Evolutionary conservation across 2,329 filamentous ascomycete genomes (phyloP).

Genomic region (Scedosporium dehoogii): DNA sequence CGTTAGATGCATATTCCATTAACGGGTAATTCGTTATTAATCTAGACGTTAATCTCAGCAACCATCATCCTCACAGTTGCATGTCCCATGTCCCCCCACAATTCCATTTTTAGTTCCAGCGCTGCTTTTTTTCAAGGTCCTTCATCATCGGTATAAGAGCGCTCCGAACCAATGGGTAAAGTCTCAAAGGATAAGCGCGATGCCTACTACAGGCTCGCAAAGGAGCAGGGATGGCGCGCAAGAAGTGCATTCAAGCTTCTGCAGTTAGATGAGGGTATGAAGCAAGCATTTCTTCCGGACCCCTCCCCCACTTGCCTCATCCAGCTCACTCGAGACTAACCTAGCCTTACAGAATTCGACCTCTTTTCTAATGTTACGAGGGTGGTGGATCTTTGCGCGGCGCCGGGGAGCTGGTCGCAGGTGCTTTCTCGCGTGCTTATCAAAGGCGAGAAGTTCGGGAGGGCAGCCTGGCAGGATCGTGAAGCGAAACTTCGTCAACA

Average conservation of each 20-base stretch:
- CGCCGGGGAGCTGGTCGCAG: constrained; percentile 94
- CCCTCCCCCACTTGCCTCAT: constrained; percentile 7
- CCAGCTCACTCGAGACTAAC: not conserved
- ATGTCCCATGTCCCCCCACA: not conserved
- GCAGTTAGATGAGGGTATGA: constrained; percentile 71
- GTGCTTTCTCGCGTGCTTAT: constrained; percentile 89
- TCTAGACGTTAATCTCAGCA: not conserved
- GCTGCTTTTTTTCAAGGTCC: not conserved
- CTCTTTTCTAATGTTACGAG: constrained; percentile 83
- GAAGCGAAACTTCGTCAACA: constrained; percentile 56
- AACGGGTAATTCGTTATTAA: not conserved
- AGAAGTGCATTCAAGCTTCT: constrained; percentile 94
- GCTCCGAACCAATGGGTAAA: constrained; percentile 62
- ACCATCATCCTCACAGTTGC: too few species aligned
- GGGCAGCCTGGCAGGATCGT: constrained; percentile 77
- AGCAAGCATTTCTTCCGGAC: not conserved
- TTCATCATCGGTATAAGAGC: not conserved
- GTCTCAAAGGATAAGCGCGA: constrained; percentile 98
- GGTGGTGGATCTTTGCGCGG: constrained; percentile 92
- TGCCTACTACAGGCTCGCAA: constrained; percentile 93
- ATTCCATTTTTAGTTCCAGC: not conserved
- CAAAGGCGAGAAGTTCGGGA: constrained; percentile 83
- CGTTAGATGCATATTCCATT: not conserved
- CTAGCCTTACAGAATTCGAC: constrained; percentile 62
- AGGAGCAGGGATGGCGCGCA: constrained; percentile 97